These are phyloP conservation scores for Astrocystis sublimbata DNA, from an alignment of 495 filamentous ascomycete species.

Conservation along the genomic window DNA sequence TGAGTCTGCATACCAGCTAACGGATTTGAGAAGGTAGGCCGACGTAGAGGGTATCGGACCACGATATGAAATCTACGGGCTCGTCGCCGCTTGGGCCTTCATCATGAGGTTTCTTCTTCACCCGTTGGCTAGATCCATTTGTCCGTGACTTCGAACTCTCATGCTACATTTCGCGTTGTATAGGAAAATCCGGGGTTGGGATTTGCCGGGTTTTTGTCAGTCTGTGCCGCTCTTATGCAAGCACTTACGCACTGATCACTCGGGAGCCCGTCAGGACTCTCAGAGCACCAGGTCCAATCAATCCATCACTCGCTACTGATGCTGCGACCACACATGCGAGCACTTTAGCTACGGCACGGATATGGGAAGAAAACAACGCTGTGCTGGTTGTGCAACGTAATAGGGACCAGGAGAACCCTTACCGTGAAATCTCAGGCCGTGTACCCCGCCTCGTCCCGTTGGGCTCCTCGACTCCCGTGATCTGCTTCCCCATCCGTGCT, in stretches of 20 bases:
- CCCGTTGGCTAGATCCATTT: background rate
- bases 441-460: background rate
- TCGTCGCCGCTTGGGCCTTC: conserved; percentile 1
- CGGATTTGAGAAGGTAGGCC: background rate
- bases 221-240: conserved; percentile 8
- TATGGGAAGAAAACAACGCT: background rate
- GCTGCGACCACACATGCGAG: background rate
- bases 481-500: conserved; percentile 15
- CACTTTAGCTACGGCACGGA: conserved; percentile 9
- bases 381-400: background rate
- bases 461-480: conserved; percentile 10
- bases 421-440: conserved; percentile 3
- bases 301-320: background rate
- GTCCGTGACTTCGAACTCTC: background rate
- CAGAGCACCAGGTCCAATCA: conserved; percentile 3
- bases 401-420: background rate
- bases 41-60: background rate
- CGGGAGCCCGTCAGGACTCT: background rate
- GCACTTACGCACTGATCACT: conserved; percentile 4
- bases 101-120: background rate
- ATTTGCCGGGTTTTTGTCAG: background rate
- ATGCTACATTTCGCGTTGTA: background rate
- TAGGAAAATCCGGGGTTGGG: conserved; percentile 12
- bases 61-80: background rate
- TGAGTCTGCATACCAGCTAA: background rate